A percentile compares a stretch with the other conserved stretches of the same genome.
phyloP scores from a whole-genome alignment of 164 flowering plant genomes.

The Saururus chinensis region DNA sequence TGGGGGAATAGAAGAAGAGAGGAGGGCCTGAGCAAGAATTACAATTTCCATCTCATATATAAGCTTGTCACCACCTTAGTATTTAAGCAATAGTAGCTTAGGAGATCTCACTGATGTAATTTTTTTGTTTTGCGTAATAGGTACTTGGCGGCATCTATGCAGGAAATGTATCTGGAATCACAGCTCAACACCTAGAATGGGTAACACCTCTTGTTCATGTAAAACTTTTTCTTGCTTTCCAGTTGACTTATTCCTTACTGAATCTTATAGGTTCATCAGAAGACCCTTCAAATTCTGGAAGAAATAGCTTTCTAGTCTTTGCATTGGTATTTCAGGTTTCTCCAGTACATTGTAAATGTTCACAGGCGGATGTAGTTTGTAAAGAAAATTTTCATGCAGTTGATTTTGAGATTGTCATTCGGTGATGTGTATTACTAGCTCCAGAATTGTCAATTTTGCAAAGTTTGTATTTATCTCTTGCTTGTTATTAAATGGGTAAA shows the following conservation, averaged over 20 bases:
- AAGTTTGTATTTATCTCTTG: too few species aligned
- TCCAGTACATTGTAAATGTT: too few species aligned
- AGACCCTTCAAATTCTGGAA: constrained; percentile 77
- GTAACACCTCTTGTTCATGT: constrained; percentile 23
- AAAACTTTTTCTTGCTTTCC: neutral
- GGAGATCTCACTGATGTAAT: neutral
- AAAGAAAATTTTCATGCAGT: too few species aligned
- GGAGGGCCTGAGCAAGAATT: too few species aligned
- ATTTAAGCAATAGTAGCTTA: neutral
- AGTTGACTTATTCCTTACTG: neutral
- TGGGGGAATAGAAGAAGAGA: too few species aligned
- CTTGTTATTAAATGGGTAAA: too few species aligned
- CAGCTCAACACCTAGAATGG: constrained; percentile 98
- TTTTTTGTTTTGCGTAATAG: constrained; percentile 22
- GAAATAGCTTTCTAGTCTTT: constrained; percentile 68
- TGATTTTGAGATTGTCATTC: too few species aligned
- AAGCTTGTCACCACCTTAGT: too few species aligned
- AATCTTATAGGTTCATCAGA: constrained; percentile 72
- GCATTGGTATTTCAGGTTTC: neutral
- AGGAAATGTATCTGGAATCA: constrained; percentile 73
- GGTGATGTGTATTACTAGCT: too few species aligned
- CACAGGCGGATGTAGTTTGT: too few species aligned
- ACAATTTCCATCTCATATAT: too few species aligned
- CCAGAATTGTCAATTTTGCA: too few species aligned
- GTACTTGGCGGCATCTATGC: constrained; percentile 82